phyloP scores from a whole-genome alignment of 2,329 filamentous ascomycete genomes.

The Trichocomaceae sp. region DNA sequence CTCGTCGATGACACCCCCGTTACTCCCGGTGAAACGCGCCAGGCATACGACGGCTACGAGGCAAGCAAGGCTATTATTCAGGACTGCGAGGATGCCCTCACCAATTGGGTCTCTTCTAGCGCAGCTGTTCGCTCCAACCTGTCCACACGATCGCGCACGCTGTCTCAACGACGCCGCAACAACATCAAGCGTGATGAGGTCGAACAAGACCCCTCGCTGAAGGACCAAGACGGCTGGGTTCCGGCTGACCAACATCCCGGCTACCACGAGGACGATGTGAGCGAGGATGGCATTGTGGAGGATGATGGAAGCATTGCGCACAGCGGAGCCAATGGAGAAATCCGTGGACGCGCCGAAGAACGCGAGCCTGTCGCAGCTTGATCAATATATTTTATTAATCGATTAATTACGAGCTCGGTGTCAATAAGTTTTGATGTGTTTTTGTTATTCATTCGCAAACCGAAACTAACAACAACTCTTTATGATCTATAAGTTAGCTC shows the following conservation, averaged over 20 bases:
- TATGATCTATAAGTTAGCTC: background rate
- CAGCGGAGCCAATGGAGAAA: slow-evolving; percentile 24
- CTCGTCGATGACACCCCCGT: slow-evolving; percentile 95
- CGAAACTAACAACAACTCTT: background rate
- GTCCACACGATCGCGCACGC: slow-evolving; percentile 76
- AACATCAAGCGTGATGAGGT: slow-evolving; percentile 61
- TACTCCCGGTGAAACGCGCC: slow-evolving; percentile 90
- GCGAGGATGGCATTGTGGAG: slow-evolving; percentile 32
- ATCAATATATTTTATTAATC: background rate
- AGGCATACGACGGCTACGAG: slow-evolving; percentile 96
- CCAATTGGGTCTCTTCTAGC: slow-evolving; percentile 91
- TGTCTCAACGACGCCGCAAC: slow-evolving; percentile 76
- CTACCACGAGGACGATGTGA: slow-evolving; percentile 40
- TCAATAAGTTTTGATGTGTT: background rate
- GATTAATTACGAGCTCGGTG: background rate
- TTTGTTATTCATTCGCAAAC: background rate
- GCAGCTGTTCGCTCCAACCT: slow-evolving; percentile 83
- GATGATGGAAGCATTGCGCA: slow-evolving; percentile 26
- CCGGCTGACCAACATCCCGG: slow-evolving; percentile 56
- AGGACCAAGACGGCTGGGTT: slow-evolving; percentile 75
- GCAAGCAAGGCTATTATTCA: slow-evolving; percentile 98
- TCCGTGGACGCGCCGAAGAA: slow-evolving; percentile 32
- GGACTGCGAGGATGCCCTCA: slow-evolving; percentile 94
- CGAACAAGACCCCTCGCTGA: slow-evolving; percentile 72
- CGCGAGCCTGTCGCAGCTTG: slow-evolving; percentile 17